Evolutionary conservation across 371 early-diverging fungal genomes (phyloP).

Genomic region (Mucor ambiguus): DNA sequence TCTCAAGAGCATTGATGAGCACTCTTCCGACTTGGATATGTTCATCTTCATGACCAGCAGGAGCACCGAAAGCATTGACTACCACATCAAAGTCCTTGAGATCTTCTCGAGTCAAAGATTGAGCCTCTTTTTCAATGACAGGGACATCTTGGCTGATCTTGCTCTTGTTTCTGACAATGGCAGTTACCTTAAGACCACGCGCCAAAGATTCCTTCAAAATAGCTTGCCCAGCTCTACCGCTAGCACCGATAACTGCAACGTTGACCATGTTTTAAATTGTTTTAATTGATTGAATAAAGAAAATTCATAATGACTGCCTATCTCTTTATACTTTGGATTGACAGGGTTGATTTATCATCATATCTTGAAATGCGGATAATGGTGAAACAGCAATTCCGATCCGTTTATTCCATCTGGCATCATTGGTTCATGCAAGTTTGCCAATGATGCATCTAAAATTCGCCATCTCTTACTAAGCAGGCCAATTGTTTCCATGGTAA

Average conservation of each 20-base stretch:
- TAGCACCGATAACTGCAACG: slow-evolving; percentile 9
- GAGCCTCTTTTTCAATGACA: background rate
- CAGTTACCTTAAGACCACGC: background rate
- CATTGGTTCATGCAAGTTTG: background rate
- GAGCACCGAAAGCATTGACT: slow-evolving; percentile 2
- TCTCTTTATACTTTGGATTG: background rate
- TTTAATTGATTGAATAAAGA: no score
- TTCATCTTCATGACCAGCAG: background rate
- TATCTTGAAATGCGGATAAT: background rate
- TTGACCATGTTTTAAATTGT: slow-evolving; percentile 14
- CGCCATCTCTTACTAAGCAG: background rate
- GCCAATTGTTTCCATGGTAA: background rate
- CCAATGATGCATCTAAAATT: background rate
- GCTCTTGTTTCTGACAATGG: slow-evolving; percentile 9
- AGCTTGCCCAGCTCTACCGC: slow-evolving; percentile 7
- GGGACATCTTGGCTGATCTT: background rate
- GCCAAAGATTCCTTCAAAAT: slow-evolving; percentile 3
- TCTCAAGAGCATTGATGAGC: background rate
- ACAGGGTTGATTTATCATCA: background rate
- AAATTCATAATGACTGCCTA: background rate
- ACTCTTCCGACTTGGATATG: background rate
- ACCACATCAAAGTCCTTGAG: slow-evolving; percentile 2
- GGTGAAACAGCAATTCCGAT: background rate
- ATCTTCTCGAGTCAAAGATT: slow-evolving; percentile 1
- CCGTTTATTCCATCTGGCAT: background rate